These are phyloP conservation scores for Takakia lepidozioides DNA, from an alignment of 225 moss, liverwort and hornwort genomes.

Conservation along the genomic window DNA sequence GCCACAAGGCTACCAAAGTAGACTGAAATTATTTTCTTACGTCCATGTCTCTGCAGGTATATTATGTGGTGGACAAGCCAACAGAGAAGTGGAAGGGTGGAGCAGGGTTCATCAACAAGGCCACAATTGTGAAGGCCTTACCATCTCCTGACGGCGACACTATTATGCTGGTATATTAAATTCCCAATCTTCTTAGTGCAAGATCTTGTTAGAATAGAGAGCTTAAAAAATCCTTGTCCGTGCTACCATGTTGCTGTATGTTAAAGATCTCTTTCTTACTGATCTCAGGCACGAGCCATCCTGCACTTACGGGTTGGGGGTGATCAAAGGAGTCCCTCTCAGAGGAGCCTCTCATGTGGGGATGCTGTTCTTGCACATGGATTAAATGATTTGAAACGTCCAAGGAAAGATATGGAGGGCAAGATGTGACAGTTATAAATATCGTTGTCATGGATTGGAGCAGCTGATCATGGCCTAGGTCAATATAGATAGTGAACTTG, in stretches of 20 bases:
- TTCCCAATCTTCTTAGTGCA: too few relatives aligned
- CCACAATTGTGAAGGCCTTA: slow-evolving; percentile 57
- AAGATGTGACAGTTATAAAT: too few relatives aligned
- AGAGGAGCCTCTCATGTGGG: neutral
- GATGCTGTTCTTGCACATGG: too few relatives aligned
- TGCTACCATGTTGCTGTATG: neutral
- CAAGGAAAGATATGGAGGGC: too few relatives aligned
- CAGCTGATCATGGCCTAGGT: too few relatives aligned
- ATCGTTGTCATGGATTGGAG: too few relatives aligned
- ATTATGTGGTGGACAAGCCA: slow-evolving; percentile 59
- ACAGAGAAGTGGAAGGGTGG: slow-evolving; percentile 73
- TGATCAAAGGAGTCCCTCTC: too few relatives aligned
- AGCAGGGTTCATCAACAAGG: slow-evolving; percentile 45
- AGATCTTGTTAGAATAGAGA: too few relatives aligned
- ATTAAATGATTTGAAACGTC: too few relatives aligned
- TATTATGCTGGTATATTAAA: slow-evolving; percentile 57
- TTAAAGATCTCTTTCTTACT: too few relatives aligned
- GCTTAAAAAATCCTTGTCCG: neutral
- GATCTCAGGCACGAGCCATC: too few relatives aligned
- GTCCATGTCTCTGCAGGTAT: slow-evolving; percentile 37
- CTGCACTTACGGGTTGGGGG: too few relatives aligned
- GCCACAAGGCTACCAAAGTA: neutral
- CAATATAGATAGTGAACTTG: neutral
- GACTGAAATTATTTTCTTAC: neutral
- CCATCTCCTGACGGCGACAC: slow-evolving; percentile 58